A percentile compares a stretch with the other conserved stretches of the same genome.
phyloP scores from a whole-genome alignment of 2,329 filamentous ascomycete genomes.

The Aspergillus latus region DNA sequence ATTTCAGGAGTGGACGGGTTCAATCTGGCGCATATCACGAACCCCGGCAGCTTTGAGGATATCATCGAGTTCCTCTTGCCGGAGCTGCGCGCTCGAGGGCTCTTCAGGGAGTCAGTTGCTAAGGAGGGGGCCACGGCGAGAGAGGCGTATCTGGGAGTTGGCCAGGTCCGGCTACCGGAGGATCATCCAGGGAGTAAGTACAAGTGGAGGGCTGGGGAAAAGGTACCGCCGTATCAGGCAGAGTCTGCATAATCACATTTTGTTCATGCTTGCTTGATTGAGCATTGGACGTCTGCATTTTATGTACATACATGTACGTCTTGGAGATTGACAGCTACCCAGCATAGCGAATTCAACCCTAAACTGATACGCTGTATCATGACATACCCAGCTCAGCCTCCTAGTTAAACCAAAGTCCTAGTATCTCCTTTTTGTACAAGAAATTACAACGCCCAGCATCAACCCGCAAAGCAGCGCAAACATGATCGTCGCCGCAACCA shows the following conservation, averaged over 20 bases:
- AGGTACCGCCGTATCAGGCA: conserved; percentile 31
- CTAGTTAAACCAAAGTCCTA: background rate
- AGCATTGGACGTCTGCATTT: too few species aligned
- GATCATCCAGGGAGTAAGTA: conserved; percentile 39
- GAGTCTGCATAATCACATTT: background rate
- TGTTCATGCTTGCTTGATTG: too few species aligned
- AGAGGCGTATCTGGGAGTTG: conserved; percentile 39
- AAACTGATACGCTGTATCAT: too few species aligned
- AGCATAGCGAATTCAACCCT: too few species aligned
- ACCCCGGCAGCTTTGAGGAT: conserved; percentile 40
- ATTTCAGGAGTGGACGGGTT: conserved; percentile 38
- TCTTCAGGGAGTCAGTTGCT: conserved; percentile 41
- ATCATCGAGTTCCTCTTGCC: conserved; percentile 34
- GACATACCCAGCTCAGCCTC: too few species aligned
- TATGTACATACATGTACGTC: too few species aligned
- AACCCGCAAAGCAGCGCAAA: conserved; percentile 1
- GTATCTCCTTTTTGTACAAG: background rate
- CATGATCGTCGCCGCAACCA: conserved; percentile 3
- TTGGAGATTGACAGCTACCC: too few species aligned
- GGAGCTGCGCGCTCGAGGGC: conserved; percentile 34
- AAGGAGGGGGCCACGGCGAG: conserved; percentile 40
- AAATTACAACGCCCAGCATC: background rate
- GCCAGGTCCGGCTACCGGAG: conserved; percentile 33
- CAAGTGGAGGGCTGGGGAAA: conserved; percentile 37
- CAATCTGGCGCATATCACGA: conserved; percentile 35